phyloP scores from a whole-genome alignment of 2,329 filamentous ascomycete genomes.

The Penicillium hordei region DNA sequence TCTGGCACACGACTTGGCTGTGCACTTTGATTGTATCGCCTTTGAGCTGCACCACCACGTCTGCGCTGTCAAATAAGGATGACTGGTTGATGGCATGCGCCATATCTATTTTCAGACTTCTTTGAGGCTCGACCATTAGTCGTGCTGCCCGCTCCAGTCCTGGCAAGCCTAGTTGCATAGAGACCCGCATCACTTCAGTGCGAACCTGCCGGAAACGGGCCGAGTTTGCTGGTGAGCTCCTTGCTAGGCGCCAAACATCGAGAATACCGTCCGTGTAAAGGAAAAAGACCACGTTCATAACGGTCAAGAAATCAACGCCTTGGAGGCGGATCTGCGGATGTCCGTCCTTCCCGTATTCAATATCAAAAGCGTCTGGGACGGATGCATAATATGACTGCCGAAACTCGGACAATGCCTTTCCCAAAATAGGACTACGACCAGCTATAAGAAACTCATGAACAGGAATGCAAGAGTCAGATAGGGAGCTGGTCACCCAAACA shows the following conservation, averaged over 20 bases:
- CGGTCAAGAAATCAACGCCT: conserved; percentile 70
- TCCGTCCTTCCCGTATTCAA: conserved; percentile 54
- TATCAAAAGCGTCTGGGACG: conserved; percentile 60
- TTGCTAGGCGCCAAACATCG: conserved; percentile 82
- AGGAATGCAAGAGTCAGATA: conserved; percentile 71
- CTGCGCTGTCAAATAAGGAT: conserved; percentile 73
- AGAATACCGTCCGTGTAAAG: conserved; percentile 76
- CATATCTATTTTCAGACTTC: conserved; percentile 68
- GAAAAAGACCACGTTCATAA: conserved; percentile 78
- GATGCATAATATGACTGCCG: conserved; percentile 56
- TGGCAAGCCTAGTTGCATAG: conserved; percentile 66
- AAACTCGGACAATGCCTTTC: conserved; percentile 61
- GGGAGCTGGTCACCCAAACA: conserved; percentile 53
- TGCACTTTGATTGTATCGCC: conserved; percentile 70
- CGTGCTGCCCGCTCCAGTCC: conserved; percentile 75
- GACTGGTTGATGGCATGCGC: conserved; percentile 66
- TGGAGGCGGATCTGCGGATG: conserved; percentile 64
- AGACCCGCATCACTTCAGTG: conserved; percentile 83
- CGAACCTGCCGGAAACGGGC: conserved; percentile 77
- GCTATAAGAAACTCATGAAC: conserved; percentile 79
- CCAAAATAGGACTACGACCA: conserved; percentile 69
- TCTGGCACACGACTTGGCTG: conserved; percentile 72
- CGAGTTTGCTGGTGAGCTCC: conserved; percentile 63
- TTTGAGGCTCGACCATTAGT: conserved; percentile 66
- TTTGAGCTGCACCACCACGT: conserved; percentile 76